Evolutionary conservation across 257 asterid species (phyloP).

Genomic region (Coffea canephora): DNA sequence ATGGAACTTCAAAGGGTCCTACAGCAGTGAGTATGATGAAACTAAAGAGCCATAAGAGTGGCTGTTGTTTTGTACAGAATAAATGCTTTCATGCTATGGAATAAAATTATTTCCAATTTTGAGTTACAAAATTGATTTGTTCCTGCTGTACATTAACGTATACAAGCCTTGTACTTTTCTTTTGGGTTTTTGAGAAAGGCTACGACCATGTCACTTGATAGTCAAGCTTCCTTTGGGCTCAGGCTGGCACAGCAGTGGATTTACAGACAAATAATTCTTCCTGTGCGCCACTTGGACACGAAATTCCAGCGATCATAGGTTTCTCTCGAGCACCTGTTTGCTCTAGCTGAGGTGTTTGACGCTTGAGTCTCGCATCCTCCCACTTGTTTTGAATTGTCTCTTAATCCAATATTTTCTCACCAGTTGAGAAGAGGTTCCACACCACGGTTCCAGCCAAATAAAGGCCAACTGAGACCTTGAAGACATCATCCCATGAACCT

Average conservation of each 20-base stretch:
- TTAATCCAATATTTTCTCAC: slow-evolving; percentile 69
- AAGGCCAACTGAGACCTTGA: slow-evolving; percentile 75
- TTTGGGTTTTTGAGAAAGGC: not conserved
- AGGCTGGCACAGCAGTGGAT: not conserved
- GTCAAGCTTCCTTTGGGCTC: not conserved
- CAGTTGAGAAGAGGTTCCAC: slow-evolving; percentile 86
- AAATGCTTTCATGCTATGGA: not conserved
- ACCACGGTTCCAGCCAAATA: slow-evolving; percentile 75
- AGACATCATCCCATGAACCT: slow-evolving; percentile 90
- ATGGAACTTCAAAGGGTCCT: not conserved
- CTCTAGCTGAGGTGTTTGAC: slow-evolving; percentile 4
- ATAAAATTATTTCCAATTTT: not conserved
- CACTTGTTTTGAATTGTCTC: not conserved
- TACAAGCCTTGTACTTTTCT: not conserved
- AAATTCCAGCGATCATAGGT: not conserved
- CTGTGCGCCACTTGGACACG: not conserved
- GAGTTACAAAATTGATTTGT: slow-evolving; percentile 3
- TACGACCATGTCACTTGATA: not conserved
- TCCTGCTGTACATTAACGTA: slow-evolving; percentile 9
- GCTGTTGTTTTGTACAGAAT: not conserved
- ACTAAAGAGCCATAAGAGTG: not conserved
- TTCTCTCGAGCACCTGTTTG: not conserved
- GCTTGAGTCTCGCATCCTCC: not conserved
- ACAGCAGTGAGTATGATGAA: not conserved
- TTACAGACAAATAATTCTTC: not conserved